A percentile compares a stretch with the other conserved stretches of the same genome.
Evolutionary conservation across 305 asterid genomes (phyloP).

Genomic region (Rubia tinctorum): DNA sequence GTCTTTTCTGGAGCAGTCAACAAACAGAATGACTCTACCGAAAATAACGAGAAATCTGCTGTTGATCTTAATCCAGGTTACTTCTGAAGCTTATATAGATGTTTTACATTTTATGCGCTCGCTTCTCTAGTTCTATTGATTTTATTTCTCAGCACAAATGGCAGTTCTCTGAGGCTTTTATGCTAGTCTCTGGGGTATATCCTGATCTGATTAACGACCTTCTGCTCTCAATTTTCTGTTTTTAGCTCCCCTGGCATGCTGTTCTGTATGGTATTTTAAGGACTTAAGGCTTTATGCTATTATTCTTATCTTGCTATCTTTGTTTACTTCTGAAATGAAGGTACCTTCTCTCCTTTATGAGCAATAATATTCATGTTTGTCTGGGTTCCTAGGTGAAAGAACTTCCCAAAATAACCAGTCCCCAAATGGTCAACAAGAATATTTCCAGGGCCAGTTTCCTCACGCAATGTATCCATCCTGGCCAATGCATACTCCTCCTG

Average conservation of each 20-base stretch:
- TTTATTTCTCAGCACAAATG: neutral
- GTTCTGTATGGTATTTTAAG: neutral
- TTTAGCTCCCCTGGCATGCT: neutral
- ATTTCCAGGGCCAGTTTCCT: conserved; percentile 70
- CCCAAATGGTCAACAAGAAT: conserved; percentile 57
- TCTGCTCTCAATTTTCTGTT: neutral
- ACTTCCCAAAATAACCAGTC: conserved; percentile 44
- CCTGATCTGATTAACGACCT: neutral
- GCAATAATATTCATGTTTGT: conserved; percentile 18
- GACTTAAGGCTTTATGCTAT: neutral
- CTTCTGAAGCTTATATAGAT: conserved; percentile 16
- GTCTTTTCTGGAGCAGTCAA: conserved; percentile 45
- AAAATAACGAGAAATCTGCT: conserved; percentile 42
- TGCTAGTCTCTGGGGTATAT: neutral
- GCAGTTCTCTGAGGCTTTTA: neutral
- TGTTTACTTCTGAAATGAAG: neutral
- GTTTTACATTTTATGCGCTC: neutral
- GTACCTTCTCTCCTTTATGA: neutral
- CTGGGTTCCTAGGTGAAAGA: conserved; percentile 34
- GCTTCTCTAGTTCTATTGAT: neutral
- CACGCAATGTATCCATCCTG: conserved; percentile 67
- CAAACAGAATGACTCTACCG: conserved; percentile 46
- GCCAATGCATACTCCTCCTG: conserved; percentile 68
- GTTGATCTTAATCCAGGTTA: conserved; percentile 44
- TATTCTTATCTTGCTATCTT: neutral